Percentiles rank a stretch among this genome's conserved stretches.
Evolutionary conservation across 768 basidiomycete genomes (phyloP).

Genomic region (Tulasnella sp.): DNA sequence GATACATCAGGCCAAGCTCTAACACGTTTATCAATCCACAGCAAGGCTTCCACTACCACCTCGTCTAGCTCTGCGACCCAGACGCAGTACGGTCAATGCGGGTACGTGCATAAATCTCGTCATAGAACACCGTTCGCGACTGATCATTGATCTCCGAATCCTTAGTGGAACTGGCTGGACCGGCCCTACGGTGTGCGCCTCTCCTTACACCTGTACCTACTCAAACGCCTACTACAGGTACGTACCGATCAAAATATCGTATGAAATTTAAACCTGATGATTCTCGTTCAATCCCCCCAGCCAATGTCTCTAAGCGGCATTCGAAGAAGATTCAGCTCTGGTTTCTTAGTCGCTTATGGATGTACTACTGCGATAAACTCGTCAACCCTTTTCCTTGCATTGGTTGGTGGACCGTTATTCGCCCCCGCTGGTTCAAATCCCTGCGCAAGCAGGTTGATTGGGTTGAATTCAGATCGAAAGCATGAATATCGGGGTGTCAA

Average conservation of each 20-base stretch:
- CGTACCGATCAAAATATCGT: neutral
- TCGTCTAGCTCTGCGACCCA: neutral
- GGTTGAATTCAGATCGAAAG: too few relatives aligned
- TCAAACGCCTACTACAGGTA: constrained; percentile 8
- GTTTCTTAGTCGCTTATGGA: neutral
- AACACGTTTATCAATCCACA: neutral
- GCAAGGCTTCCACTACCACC: neutral
- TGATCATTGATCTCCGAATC: neutral
- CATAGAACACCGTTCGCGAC: neutral
- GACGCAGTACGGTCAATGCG: constrained; percentile 5
- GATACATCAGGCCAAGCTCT: too few relatives aligned
- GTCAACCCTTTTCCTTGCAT: too few relatives aligned
- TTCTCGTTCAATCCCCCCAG: neutral
- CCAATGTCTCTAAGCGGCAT: neutral
- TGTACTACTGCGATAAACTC: neutral
- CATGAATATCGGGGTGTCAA: too few relatives aligned
- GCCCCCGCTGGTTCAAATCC: too few relatives aligned
- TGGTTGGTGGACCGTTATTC: too few relatives aligned
- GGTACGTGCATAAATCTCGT: neutral
- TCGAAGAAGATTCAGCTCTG: neutral
- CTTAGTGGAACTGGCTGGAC: constrained; percentile 4
- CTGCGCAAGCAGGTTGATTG: too few relatives aligned
- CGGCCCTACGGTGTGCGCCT: constrained; percentile 9
- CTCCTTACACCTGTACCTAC: constrained; percentile 12
- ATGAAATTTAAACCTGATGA: neutral